A percentile compares a stretch with the other conserved stretches of the same genome.
phyloP scores from a whole-genome alignment of 345 rosid species.

The Lepidium sativum region DNA sequence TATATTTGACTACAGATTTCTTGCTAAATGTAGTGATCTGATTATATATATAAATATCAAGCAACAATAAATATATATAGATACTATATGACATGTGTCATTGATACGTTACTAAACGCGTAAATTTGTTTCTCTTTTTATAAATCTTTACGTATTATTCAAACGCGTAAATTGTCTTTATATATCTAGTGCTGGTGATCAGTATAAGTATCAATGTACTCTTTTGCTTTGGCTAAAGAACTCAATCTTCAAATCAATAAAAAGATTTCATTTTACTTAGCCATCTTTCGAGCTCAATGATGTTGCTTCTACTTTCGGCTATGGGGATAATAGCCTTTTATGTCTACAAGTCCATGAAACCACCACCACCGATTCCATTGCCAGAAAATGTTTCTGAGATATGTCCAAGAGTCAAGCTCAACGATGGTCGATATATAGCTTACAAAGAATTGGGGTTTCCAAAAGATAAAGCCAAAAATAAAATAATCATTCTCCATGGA shows the following conservation, averaged over 20 bases:
- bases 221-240: background rate
- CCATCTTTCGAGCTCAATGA: background rate
- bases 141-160: background rate
- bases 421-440: conserved; percentile 50
- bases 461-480: conserved; percentile 33
- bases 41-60: too few relatives aligned
- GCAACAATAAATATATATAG: too few relatives aligned
- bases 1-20: too few relatives aligned
- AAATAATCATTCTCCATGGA: conserved; percentile 42
- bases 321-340: conserved; percentile 36
- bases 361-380: conserved; percentile 12
- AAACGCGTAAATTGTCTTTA: background rate
- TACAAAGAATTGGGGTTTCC: conserved; percentile 45
- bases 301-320: conserved; percentile 31
- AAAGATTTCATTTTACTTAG: background rate
- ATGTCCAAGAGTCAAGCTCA: conserved; percentile 40
- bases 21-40: too few relatives aligned
- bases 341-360: conserved; percentile 40
- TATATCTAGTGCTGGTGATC: background rate
- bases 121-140: background rate
- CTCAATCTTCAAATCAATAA: background rate
- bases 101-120: background rate
- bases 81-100: background rate
- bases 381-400: conserved; percentile 14
- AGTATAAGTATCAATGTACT: background rate